phyloP scores from a whole-genome alignment of 805 yeast species.

The Wickerhamiella bombiphila region DNA sequence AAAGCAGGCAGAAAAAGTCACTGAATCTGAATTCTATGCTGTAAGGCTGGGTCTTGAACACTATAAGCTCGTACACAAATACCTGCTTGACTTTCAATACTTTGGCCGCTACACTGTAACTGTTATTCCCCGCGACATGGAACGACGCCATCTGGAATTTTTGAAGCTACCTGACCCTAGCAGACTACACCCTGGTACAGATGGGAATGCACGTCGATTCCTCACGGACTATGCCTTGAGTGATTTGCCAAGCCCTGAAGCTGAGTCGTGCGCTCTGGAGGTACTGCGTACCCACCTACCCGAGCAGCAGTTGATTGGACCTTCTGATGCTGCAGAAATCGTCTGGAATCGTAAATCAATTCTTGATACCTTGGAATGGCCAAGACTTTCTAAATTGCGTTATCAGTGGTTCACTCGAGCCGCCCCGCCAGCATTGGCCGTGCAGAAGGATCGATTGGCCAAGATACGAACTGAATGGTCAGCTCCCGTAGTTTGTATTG shows the following conservation, averaged over 20 bases:
- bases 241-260: slow-evolving; percentile 8
- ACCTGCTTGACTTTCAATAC: slow-evolving; percentile 4
- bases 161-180: not conserved
- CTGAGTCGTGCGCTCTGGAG: slow-evolving; percentile 12
- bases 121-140: slow-evolving; percentile 6
- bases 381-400: not conserved
- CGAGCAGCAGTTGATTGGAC: slow-evolving; percentile 1
- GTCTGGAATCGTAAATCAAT: slow-evolving; percentile 1
- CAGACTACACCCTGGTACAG: not conserved
- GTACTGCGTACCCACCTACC: slow-evolving; percentile 6
- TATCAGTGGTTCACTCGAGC: slow-evolving; percentile 1
- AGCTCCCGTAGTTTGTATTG: slow-evolving; percentile 56
- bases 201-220: too few species aligned
- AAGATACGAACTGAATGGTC: slow-evolving; percentile 5
- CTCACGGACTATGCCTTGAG: slow-evolving; percentile 14
- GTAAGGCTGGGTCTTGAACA: slow-evolving; percentile 13
- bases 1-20: not conserved
- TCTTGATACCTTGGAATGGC: too few species aligned
- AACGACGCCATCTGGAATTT: slow-evolving; percentile 4
- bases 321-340: slow-evolving; percentile 10
- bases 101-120: slow-evolving; percentile 6
- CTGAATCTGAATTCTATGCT: slow-evolving; percentile 11
- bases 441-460: slow-evolving; percentile 1
- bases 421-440: not conserved
- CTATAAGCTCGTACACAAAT: slow-evolving; percentile 7